Percentiles rank a stretch among this genome's conserved stretches.
Evolutionary conservation across 306 rosid genomes (phyloP).

Genomic region (Rosa persica): DNA sequence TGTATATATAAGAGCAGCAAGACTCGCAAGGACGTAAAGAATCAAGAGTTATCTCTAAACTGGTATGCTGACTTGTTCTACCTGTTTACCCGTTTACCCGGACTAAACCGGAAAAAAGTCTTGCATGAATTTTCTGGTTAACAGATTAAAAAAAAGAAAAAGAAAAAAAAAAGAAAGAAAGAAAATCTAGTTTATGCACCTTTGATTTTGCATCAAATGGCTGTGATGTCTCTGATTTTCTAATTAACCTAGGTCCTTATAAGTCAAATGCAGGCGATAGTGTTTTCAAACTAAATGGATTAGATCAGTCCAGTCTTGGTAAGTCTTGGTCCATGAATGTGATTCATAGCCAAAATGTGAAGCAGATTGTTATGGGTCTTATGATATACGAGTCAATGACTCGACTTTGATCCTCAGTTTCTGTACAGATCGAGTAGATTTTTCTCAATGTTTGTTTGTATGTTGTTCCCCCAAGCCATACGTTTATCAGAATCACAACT

Average conservation of each 20-base stretch:
- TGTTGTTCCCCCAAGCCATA: neutral
- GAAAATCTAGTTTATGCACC: neutral
- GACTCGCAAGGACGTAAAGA: neutral
- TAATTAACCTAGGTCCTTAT: neutral
- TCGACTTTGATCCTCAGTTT: slow-evolving; percentile 5
- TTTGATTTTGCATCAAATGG: neutral
- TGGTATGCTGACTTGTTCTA: neutral
- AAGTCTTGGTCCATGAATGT: neutral
- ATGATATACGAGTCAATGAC: neutral
- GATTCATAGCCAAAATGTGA: neutral
- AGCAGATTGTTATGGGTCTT: neutral
- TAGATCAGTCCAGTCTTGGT: neutral
- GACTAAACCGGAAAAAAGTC: neutral
- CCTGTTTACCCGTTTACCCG: neutral
- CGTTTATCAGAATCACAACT: neutral
- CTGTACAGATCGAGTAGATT: neutral
- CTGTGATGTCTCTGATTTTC: neutral
- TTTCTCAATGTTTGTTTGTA: too few species aligned
- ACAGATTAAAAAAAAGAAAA: neutral
- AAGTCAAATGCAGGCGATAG: neutral
- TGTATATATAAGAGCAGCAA: neutral
- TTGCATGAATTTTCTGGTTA: neutral
- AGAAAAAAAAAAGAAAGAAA: neutral
- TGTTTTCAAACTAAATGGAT: neutral
- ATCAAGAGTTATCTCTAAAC: neutral